Evolutionary conservation across 805 yeast species (phyloP), one percentile per base, ranked within the genome.

Genomic region (Scheffersomyces coipomensis): DNA sequence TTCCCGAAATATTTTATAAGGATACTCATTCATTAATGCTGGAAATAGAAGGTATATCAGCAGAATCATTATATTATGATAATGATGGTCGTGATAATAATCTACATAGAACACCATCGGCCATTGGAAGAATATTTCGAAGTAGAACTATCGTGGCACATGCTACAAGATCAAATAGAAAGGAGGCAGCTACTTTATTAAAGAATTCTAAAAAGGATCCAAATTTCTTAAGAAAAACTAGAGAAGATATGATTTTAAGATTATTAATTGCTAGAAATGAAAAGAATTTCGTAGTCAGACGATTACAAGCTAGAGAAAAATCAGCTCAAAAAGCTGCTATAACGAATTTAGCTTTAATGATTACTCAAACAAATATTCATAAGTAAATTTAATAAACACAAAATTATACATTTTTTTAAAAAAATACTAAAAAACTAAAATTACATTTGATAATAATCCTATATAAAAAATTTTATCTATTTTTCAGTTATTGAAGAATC

Each of bases 171-270:
- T 71, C 65, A 35, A 72, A 76, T 8, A 74, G 82, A 46, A 72
- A 70, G 6, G 62, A 63, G 33, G 73, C 75, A 16, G 65, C 75
- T 10, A 60, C 64, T 11, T 72, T 68, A 22, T 79, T 74, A 1
- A 62, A 69, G 13, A 56, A 57, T 29, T 68, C 66, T 1, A 55
- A 55, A 43, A 71, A 77, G 8, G 73, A 72, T 40, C 69, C 69
- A 58, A 52, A 63, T 5, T 55, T 64, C n/a, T 66, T 70, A 0
- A 71, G 68, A 37, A 58, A 66, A 2, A 49, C 56, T 4, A 73
- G 76, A 5, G 90, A 86, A 49, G 88, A 88, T 49, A 73, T 88
- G 10, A 70, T 90, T 5, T 61, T 91, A 44, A 72, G 97, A 35
- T 70, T 88, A 12, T 56, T 91, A 38, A 62, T 89, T 19, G 70